Conservation (phyloP, 805 yeast genomes). For the Saccharomycopsis amapae region DNA sequence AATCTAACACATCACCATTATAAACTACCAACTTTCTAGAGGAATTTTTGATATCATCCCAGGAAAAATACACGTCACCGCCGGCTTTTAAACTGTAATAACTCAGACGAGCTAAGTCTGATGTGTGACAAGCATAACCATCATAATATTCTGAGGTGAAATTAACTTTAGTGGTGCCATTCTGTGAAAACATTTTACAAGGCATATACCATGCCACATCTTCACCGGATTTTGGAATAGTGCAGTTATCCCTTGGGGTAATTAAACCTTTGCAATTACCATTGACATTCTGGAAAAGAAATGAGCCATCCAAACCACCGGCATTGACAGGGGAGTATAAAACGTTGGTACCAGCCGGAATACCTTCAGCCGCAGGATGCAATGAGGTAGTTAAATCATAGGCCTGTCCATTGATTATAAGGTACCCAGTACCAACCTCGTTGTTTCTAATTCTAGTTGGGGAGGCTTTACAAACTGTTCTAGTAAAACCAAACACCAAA, state of each 20-base stretch:
- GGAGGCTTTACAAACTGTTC: constrained; percentile 58
- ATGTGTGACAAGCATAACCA: constrained; percentile 92
- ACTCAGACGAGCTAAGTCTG: constrained; percentile 56
- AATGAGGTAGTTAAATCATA: constrained; percentile 61
- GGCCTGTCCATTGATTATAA: constrained; percentile 78
- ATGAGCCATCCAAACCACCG: constrained; percentile 80
- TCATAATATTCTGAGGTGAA: constrained; percentile 55
- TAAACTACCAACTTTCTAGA: constrained; percentile 77
- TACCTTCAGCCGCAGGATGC: constrained; percentile 82
- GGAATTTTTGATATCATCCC: constrained; percentile 75
- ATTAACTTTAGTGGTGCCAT: constrained; percentile 66
- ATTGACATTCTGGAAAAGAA: constrained; percentile 85
- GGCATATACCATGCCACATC: constrained; percentile 95
- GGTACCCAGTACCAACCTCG: constrained; percentile 50
- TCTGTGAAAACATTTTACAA: constrained; percentile 61
- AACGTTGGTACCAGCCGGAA: constrained; percentile 59
- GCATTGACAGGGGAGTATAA: constrained; percentile 82
- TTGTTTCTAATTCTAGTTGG: constrained; percentile 48
- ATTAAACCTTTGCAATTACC: constrained; percentile 82
- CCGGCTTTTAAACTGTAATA: constrained; percentile 51
- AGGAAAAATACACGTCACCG: constrained; percentile 79
- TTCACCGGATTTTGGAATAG: constrained; percentile 63
- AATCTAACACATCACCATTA: constrained; percentile 82
- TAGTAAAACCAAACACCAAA: constrained; percentile 85
- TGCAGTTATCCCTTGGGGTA: constrained; percentile 55